Conservation (phyloP, 1,139 yeast species). For the Blastobotrys indianensis region DNA sequence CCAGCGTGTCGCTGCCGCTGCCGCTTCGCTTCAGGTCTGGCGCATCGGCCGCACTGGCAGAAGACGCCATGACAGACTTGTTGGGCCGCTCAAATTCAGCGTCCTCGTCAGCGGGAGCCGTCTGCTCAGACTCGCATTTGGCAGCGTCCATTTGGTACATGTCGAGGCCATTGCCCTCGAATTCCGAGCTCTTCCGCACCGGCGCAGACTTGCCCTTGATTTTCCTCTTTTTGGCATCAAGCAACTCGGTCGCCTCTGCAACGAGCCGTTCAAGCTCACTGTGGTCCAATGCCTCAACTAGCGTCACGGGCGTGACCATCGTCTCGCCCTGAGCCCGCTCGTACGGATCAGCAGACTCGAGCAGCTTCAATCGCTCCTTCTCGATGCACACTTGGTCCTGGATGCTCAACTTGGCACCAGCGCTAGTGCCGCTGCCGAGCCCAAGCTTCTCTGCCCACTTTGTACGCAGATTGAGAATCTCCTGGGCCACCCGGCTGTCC, state of each 20-base stretch:
- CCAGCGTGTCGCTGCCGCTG: slow-evolving; percentile 8
- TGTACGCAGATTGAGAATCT: slow-evolving; percentile 46
- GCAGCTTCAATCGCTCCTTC: slow-evolving; percentile 49
- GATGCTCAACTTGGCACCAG: slow-evolving; percentile 42
- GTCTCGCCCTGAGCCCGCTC: slow-evolving; percentile 47
- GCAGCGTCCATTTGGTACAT: slow-evolving; percentile 16
- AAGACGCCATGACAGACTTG: neutral
- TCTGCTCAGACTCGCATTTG: slow-evolving; percentile 5
- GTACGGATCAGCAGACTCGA: slow-evolving; percentile 49
- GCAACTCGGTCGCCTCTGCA: slow-evolving; percentile 11
- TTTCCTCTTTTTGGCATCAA: neutral
- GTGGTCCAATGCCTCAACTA: slow-evolving; percentile 39
- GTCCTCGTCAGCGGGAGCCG: neutral
- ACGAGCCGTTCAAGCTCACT: slow-evolving; percentile 25
- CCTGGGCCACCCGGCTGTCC: slow-evolving; percentile 47
- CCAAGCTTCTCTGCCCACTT: slow-evolving; percentile 11
- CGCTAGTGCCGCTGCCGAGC: neutral
- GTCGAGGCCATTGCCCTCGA: slow-evolving; percentile 33
- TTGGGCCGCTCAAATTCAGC: slow-evolving; percentile 4
- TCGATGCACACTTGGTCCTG: slow-evolving; percentile 74
- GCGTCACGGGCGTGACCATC: slow-evolving; percentile 71
- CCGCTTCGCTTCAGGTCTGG: neutral
- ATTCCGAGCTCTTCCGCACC: slow-evolving; percentile 30
- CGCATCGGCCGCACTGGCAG: slow-evolving; percentile 3
- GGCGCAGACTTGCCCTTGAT: slow-evolving; percentile 1